phyloP scores from a whole-genome alignment of 1,284 basidiomycete species.

The Pseudozyma pruni region DNA sequence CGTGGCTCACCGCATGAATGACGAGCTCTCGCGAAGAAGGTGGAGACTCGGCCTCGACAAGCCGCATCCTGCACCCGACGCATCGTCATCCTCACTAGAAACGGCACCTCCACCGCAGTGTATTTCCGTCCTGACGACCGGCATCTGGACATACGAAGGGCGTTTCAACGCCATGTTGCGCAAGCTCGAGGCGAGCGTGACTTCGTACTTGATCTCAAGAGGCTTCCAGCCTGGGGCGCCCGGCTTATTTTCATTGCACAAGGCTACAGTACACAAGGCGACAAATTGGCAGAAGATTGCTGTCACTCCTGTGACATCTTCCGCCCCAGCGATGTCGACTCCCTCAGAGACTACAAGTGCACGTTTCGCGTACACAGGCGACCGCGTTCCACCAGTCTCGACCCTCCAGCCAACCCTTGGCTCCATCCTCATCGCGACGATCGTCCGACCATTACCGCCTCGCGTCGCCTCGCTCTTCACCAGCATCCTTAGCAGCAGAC shows the following conservation, averaged over 20 bases:
- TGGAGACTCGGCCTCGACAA: constrained; percentile 45
- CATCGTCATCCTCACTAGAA: constrained; percentile 3
- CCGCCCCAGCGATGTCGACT: background rate
- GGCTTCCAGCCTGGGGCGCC: constrained; percentile 45
- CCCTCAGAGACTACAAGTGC: background rate
- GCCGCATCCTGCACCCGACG: background rate
- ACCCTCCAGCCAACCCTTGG: constrained; percentile 23
- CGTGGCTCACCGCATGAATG: constrained; percentile 77
- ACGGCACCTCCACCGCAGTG: constrained; percentile 27
- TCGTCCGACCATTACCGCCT: constrained; percentile 31
- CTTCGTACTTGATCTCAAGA: constrained; percentile 30
- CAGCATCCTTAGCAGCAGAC: constrained; percentile 10
- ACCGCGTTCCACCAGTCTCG: constrained; percentile 13
- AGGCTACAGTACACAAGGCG: background rate
- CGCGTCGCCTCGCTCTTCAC: constrained; percentile 15
- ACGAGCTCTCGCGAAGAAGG: constrained; percentile 37
- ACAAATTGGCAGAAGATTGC: constrained; percentile 33
- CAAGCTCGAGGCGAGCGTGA: constrained; percentile 49
- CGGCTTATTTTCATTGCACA: constrained; percentile 20
- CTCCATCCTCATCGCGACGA: constrained; percentile 19
- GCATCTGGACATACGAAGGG: constrained; percentile 63
- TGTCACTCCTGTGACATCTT: background rate
- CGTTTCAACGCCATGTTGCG: constrained; percentile 64
- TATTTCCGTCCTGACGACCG: constrained; percentile 66
- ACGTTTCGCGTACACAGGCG: constrained; percentile 24